Percentiles rank a stretch among this genome's conserved stretches.
Conservation (phyloP, 1,284 basidiomycete species). For the Cutaneotrichosporon curvatum region DNA sequence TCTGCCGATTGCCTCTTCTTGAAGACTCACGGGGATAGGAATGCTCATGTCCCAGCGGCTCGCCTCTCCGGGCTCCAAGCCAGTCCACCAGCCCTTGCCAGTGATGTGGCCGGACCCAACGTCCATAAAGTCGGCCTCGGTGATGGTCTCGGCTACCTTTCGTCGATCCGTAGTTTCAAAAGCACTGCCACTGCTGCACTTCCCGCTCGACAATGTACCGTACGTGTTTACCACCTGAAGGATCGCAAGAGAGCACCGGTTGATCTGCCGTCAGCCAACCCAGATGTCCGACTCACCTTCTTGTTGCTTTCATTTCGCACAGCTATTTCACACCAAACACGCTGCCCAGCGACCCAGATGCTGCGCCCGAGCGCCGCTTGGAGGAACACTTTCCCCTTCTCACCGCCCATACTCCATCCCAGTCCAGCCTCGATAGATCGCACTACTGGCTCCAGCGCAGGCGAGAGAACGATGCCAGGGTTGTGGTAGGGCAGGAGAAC, state of each 20-base stretch:
- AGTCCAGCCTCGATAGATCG: slow-evolving; percentile 57
- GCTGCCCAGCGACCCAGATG: slow-evolving; percentile 80
- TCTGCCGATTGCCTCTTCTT: neutral
- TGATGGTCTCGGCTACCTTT: slow-evolving; percentile 57
- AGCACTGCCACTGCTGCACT: slow-evolving; percentile 35
- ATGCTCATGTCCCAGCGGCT: slow-evolving; percentile 55
- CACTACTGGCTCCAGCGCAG: slow-evolving; percentile 58
- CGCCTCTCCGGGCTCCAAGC: slow-evolving; percentile 59
- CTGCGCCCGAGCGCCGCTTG: slow-evolving; percentile 66
- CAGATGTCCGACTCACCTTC: slow-evolving; percentile 42
- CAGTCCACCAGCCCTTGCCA: slow-evolving; percentile 80
- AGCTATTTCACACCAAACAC: slow-evolving; percentile 62
- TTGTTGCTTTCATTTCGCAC: slow-evolving; percentile 70
- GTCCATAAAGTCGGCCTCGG: slow-evolving; percentile 55
- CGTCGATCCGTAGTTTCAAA: slow-evolving; percentile 50
- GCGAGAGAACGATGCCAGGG: slow-evolving; percentile 58
- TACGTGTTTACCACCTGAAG: slow-evolving; percentile 66
- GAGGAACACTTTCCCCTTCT: slow-evolving; percentile 62
- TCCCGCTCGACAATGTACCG: slow-evolving; percentile 51
- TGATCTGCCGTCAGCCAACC: slow-evolving; percentile 49
- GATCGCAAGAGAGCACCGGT: slow-evolving; percentile 61
- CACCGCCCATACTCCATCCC: slow-evolving; percentile 55
- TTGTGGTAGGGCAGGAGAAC: slow-evolving; percentile 75
- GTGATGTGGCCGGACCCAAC: slow-evolving; percentile 62
- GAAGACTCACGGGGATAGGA: slow-evolving; percentile 60